Evolutionary conservation across 495 filamentous ascomycete genomes (phyloP).

Genomic region (Rostrohypoxylon terebratum): DNA sequence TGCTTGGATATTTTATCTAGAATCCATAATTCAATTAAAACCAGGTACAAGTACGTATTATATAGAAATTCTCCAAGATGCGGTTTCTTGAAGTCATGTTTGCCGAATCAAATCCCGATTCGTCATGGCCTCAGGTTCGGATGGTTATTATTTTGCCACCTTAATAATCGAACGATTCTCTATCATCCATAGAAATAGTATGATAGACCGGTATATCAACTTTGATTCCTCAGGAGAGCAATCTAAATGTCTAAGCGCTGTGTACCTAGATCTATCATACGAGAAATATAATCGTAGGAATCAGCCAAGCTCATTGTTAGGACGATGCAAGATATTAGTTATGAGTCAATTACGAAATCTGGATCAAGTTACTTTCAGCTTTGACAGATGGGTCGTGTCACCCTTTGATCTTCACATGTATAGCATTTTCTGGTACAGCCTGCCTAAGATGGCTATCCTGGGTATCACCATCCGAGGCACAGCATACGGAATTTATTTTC

Average conservation of each 20-base stretch:
- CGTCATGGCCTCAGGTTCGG: too few relatives aligned
- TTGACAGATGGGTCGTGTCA: neutral
- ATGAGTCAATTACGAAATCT: neutral
- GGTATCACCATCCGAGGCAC: slow-evolving; percentile 11
- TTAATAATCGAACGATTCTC: neutral
- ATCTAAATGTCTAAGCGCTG: neutral
- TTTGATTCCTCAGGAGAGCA: neutral
- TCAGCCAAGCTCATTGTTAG: neutral
- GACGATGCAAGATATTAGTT: neutral
- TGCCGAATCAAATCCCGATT: neutral
- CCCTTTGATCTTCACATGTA: neutral
- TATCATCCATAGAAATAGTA: neutral
- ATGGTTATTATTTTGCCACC: neutral
- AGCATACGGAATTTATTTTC: neutral
- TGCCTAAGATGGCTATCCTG: neutral
- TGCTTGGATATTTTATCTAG: neutral
- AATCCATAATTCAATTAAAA: neutral
- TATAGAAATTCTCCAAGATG: neutral
- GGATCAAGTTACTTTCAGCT: neutral
- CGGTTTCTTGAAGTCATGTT: neutral
- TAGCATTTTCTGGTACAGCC: neutral
- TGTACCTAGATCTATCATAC: slow-evolving; percentile 19
- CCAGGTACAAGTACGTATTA: neutral
- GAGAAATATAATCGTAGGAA: slow-evolving; percentile 15
- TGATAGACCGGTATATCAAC: neutral